These are phyloP conservation scores for Oryza punctata DNA, from an alignment of 176 grass and related monocot species.

Conservation along the genomic window DNA sequence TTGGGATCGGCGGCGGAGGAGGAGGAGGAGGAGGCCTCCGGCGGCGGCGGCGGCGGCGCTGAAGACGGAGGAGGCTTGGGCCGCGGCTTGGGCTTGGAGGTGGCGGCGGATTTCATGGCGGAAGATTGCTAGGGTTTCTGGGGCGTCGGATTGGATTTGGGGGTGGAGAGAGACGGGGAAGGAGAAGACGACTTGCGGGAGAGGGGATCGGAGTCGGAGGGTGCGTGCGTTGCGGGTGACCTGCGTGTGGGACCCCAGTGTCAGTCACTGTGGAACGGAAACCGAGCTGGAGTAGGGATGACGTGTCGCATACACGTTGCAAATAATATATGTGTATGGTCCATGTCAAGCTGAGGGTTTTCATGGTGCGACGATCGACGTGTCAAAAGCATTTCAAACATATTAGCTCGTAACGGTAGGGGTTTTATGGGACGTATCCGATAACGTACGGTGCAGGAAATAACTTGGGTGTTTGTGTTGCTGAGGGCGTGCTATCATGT, in stretches of 20 bases:
- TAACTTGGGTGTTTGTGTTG: too few species aligned
- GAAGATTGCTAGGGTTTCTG: slow-evolving; percentile 42
- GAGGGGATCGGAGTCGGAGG: not conserved
- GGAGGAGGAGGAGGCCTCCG: slow-evolving; percentile 39
- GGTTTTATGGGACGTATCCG: too few species aligned
- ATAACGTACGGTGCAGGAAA: too few species aligned
- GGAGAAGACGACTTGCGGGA: not conserved
- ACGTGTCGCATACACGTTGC: too few species aligned
- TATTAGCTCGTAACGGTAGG: too few species aligned
- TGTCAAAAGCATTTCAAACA: too few species aligned
- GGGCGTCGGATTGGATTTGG: slow-evolving; percentile 21
- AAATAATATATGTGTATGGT: too few species aligned
- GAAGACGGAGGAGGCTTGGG: not conserved
- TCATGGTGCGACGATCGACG: too few species aligned
- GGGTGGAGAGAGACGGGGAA: not conserved
- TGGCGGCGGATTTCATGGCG: slow-evolving; percentile 54
- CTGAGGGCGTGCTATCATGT: too few species aligned
- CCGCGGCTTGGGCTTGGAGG: slow-evolving; percentile 24
- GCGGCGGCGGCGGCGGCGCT: not conserved
- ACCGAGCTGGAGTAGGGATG: too few species aligned
- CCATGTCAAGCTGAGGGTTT: too few species aligned
- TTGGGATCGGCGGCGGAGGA: slow-evolving; percentile 48
- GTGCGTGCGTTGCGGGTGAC: not conserved
- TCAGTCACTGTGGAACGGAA: too few species aligned
- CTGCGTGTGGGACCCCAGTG: not conserved